Base-by-base conservation (phyloP, 306 rosid species). In the Vigna unguiculata region DNA sequence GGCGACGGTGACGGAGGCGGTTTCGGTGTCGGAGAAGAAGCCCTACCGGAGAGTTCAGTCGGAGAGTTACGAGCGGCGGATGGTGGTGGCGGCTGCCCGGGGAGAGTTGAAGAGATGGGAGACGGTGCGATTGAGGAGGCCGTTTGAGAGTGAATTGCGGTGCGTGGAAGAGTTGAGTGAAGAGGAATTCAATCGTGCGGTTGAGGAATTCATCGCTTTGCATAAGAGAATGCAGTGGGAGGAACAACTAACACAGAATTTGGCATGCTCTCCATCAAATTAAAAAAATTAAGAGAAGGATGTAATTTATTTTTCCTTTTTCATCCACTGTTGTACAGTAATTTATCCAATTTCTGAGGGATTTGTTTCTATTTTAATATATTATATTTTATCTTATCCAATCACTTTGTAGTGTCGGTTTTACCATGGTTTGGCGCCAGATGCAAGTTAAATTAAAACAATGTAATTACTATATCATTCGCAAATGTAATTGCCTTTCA, bases 161-260 rank as follows among this genome's bases (percentile, higher is more conserved):
- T 14, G 67, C 3, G 89, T 88, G 78, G 90, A 89, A 3, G 64
- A 77, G 0, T 24, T 93, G 94, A 87, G 85, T 77, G 55, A 86
- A 52, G 96, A 88, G 6, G 98, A 93, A 6, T 90, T 93, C 77
- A 86, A 87, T 12, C 88, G 85, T 13, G 61, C 69, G 0, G 66
- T 88, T 5, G 93, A 91, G 20, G 85, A 80, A 0, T 91, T 88
- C 80, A 91, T 91, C 22, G 91, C 91, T 0, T 58, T 74, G 51
- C 87, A 82, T 9, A 88, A 89, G 75, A 79, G 32, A 79, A 69
- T 53, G 73, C 89, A 46, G 70, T 21, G 55, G 87, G 73, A 87
- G 5, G 90, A 87, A 59, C 71, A 14, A 3, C 4, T 7, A 19
- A 34, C 80, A 41, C 48, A 76, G 73, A 25, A 9, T 63, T 25